Percentiles rank a stretch among this genome's conserved stretches.
These are phyloP conservation scores for Wickerhamomyces ciferrii DNA, from an alignment of 805 yeast genomes.

Conservation along the genomic window DNA sequence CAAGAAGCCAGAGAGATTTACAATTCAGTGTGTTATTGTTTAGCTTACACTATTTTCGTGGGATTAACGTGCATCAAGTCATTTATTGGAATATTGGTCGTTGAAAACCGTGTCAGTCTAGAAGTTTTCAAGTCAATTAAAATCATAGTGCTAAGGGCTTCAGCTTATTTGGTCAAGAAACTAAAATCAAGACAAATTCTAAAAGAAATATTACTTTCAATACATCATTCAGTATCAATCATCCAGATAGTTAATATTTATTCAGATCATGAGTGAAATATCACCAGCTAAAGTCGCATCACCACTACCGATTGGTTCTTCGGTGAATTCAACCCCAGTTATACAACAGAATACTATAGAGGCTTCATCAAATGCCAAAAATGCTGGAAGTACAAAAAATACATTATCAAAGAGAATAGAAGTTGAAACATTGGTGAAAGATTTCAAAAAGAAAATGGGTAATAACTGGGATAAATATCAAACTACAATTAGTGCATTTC, in stretches of 20 bases:
- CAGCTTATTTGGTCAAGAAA: too few relatives aligned
- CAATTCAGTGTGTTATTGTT: not conserved
- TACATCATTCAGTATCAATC: too few relatives aligned
- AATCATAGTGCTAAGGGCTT: too few relatives aligned
- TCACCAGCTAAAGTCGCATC: not conserved
- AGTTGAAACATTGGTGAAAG: conserved; percentile 61
- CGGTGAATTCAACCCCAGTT: not conserved
- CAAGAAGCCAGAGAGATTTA: not conserved
- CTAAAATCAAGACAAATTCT: too few relatives aligned
- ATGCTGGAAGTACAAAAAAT: not conserved
- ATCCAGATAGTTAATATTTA: not conserved
- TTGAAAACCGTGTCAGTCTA: not conserved
- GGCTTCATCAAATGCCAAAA: not conserved
- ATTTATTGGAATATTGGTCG: too few relatives aligned
- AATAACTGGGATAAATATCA: conserved; percentile 81
- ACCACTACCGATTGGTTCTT: not conserved
- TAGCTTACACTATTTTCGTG: not conserved
- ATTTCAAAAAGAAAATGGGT: conserved; percentile 71
- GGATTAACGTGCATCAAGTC: not conserved
- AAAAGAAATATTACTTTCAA: too few relatives aligned
- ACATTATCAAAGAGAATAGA: conserved; percentile 38
- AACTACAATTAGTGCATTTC: conserved; percentile 66
- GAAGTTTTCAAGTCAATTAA: not conserved
- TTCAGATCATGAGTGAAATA: not conserved
- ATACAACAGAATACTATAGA: not conserved